A percentile compares a stretch with the other conserved stretches of the same genome.
Conservation (phyloP, 352 stramenopile species). For the Phytopythium sindhum region DNA sequence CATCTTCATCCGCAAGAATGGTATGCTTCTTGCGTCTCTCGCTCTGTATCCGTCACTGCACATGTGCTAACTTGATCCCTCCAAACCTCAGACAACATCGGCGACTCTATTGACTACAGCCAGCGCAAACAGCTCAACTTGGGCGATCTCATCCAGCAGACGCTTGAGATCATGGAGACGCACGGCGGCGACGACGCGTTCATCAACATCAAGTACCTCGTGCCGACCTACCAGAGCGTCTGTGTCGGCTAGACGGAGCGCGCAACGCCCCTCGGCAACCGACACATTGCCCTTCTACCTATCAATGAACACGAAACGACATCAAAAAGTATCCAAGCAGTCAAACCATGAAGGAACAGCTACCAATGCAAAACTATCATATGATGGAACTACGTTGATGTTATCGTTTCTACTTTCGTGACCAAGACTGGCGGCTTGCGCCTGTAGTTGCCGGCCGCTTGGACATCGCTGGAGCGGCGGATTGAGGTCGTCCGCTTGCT, state of each 20-base stretch:
- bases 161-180: conserved; percentile 95
- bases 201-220: conserved; percentile 99
- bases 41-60: too few relatives aligned
- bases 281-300: not conserved
- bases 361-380: not conserved
- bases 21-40: conserved; percentile 19
- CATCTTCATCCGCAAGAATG: conserved; percentile 96
- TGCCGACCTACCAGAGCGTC: conserved; percentile 95
- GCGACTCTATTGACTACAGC: conserved; percentile 95
- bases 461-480: conserved; percentile 13
- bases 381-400: not conserved
- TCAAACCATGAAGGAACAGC: not conserved
- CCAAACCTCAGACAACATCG: conserved; percentile 86
- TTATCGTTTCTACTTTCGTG: not conserved
- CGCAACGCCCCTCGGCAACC: not conserved
- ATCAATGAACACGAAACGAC: not conserved
- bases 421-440: not conserved
- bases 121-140: conserved; percentile 95
- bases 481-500: conserved; percentile 21
- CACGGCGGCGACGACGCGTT: conserved; percentile 96
- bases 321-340: not conserved
- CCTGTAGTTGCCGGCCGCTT: not conserved
- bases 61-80: not conserved
- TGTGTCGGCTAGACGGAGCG: conserved; percentile 49
- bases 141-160: conserved; percentile 96